Conservation (phyloP, 768 basidiomycete species). For the Dacryopinax spathularia region DNA sequence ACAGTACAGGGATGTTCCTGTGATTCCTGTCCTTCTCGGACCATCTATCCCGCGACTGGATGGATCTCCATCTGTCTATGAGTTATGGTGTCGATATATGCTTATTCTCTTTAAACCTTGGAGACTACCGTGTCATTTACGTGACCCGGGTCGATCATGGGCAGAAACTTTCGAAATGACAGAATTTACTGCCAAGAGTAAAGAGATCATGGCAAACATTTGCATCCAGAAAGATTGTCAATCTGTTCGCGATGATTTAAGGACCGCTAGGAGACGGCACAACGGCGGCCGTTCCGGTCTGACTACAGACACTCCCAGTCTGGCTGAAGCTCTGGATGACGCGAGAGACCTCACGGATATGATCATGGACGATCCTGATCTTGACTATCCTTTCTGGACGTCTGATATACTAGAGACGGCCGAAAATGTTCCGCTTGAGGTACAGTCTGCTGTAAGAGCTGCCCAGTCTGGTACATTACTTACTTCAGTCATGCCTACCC, state of each 20-base stretch:
- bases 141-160: conserved; percentile 13
- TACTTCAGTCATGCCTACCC: background rate
- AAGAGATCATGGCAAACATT: conserved; percentile 18
- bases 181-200: conserved; percentile 11
- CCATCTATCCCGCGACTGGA: background rate
- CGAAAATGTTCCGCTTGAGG: background rate
- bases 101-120: conserved; percentile 15
- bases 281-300: background rate
- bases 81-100: background rate
- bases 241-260: conserved; percentile 24
- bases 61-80: background rate
- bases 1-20: background rate
- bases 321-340: too few relatives aligned
- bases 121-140: conserved; percentile 17
- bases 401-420: background rate
- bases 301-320: too few relatives aligned
- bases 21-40: background rate
- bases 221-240: conserved; percentile 22
- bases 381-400: too few relatives aligned
- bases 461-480: background rate
- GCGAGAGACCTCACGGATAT: too few relatives aligned
- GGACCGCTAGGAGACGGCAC: too few relatives aligned
- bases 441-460: background rate
- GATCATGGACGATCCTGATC: too few relatives aligned
- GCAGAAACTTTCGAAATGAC: conserved; percentile 13